Percentiles rank a stretch among this genome's conserved stretches.
phyloP scores from a whole-genome alignment of 768 basidiomycete genomes.

The Trametes cingulata region DNA sequence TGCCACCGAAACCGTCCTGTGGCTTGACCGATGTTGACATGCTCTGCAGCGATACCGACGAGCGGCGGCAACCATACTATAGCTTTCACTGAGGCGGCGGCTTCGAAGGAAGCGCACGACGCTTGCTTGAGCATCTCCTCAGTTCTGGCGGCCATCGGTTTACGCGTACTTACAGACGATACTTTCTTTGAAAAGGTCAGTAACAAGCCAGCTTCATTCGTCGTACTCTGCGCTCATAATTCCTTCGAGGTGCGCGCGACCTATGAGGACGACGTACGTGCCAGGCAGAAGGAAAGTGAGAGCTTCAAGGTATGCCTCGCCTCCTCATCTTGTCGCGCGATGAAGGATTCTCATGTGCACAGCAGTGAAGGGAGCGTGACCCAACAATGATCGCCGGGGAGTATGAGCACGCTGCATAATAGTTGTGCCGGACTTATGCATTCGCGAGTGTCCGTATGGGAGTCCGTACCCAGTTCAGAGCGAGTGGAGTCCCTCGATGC shows the following conservation, averaged over 20 bases:
- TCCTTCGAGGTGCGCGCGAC: constrained; percentile 47
- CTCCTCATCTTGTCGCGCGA: neutral
- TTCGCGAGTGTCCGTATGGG: too few relatives aligned
- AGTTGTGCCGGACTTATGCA: too few relatives aligned
- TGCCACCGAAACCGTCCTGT: neutral
- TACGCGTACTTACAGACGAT: constrained; percentile 70
- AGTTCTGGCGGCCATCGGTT: constrained; percentile 68
- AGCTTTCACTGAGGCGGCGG: constrained; percentile 65
- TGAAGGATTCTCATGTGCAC: too few relatives aligned
- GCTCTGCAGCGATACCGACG: constrained; percentile 70
- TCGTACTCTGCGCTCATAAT: neutral
- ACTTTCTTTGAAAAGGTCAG: constrained; percentile 58
- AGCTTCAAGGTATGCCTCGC: neutral
- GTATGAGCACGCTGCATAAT: too few relatives aligned
- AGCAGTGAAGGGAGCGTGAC: too few relatives aligned
- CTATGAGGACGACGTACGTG: constrained; percentile 45
- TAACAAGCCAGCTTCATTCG: neutral
- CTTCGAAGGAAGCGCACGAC: constrained; percentile 59
- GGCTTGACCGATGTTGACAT: neutral
- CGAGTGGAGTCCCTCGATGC: too few relatives aligned
- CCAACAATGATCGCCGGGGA: too few relatives aligned
- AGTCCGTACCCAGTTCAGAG: too few relatives aligned
- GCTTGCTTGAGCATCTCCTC: constrained; percentile 69
- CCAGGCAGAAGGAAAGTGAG: neutral
- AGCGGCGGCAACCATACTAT: constrained; percentile 80